Evolutionary conservation across 73 alveolate genomes (phyloP), one percentile per base, ranked within the genome.

Genomic region (Chromera velia): DNA sequence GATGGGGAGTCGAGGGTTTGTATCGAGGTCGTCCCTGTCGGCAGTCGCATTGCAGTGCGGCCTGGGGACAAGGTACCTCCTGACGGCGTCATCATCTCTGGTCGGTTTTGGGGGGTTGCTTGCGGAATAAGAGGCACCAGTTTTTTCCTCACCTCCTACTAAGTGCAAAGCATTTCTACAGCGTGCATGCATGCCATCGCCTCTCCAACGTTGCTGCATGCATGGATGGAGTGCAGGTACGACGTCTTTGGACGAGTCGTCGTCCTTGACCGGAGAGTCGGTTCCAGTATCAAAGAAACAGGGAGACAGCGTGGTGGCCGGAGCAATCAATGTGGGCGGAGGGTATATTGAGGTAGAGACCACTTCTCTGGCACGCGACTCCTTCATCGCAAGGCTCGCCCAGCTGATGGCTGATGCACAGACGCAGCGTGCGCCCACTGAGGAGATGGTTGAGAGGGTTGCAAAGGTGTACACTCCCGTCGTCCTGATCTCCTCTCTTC

Each of bases 191-290:
- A n/a, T n/a, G n/a, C n/a, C n/a, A n/a, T n/a, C n/a, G n/a, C n/a
- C n/a, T n/a, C n/a, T n/a, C n/a, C n/a, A n/a, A n/a, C n/a, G n/a
- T n/a, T n/a, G n/a, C n/a, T n/a, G n/a, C n/a, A n/a, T n/a, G n/a
- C n/a, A n/a, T n/a, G n/a, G n/a, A n/a, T n/a, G n/a, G n/a, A n/a
- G n/a, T n/a, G n/a, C n/a, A n/a, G n/a, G n/a, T n/a, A n/a, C n/a
- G n/a, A n/a, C n/a, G n/a, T 10, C 65, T 13, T 19, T 46, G 65
- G 65, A 46, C 65, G 65, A 46, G 65, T 13, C n/a, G n/a, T 13
- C 65, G 65, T n/a, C n/a, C n/a, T 46, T 46, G 65, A 46, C 65
- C 9, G 65, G 65, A 46, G 65, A 46, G 65, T 46, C n/a, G n/a
- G 65, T 19, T 19, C 65, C 65, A 13, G 65, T 46, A 19, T 13